These are phyloP conservation scores for Mortierella sp. DNA, from an alignment of 371 early-diverging fungal species.

Conservation along the genomic window DNA sequence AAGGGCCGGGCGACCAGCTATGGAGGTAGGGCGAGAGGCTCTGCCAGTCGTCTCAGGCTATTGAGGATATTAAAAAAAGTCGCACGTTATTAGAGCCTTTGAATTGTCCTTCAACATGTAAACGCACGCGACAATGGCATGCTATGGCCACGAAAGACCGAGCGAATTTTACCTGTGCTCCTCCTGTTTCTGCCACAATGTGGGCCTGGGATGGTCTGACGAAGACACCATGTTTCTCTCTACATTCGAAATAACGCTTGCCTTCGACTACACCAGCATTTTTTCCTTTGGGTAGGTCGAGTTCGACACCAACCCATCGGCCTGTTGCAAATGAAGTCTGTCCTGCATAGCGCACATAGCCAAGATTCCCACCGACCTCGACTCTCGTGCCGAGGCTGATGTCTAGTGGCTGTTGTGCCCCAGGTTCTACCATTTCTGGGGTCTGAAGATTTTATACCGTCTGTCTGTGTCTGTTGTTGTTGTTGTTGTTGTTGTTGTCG, in stretches of 20 bases:
- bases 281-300: conserved; percentile 80
- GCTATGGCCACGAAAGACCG: background rate
- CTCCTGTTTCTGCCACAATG: conserved; percentile 42
- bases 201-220: conserved; percentile 79
- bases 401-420: conserved; percentile 43
- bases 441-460: background rate
- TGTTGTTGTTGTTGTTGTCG: background rate
- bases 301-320: conserved; percentile 85
- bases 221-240: conserved; percentile 84
- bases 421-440: conserved; percentile 38
- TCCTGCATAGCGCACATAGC: conserved; percentile 78
- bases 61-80: background rate
- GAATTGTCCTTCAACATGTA: background rate
- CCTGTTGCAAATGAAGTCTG: conserved; percentile 80
- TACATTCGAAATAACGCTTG: conserved; percentile 86
- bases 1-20: conserved; percentile 19
- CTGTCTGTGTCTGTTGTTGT: conserved; percentile 4
- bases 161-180: conserved; percentile 10
- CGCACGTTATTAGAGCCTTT: background rate
- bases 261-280: conserved; percentile 86
- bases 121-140: background rate
- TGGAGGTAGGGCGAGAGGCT: conserved; percentile 32
- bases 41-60: conserved; percentile 25
- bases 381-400: conserved; percentile 67
- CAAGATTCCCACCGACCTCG: conserved; percentile 73